Evolutionary conservation across 1,284 basidiomycete genomes (phyloP), one percentile per base, ranked within the genome.

Genomic region (Neonothopanus nambi): DNA sequence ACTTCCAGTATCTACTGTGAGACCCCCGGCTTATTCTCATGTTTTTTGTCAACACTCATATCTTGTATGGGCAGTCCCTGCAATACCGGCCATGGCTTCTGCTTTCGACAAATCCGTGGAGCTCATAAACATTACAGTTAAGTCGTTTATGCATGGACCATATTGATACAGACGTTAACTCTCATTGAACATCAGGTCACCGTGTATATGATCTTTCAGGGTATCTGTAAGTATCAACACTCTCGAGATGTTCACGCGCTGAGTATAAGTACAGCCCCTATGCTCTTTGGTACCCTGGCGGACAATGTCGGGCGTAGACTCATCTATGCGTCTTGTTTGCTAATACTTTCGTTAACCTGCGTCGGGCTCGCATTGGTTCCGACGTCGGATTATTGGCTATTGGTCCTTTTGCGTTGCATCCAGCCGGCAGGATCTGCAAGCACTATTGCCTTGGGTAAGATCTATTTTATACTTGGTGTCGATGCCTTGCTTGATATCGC

Each of bases 71-170:
- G 17, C 18, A 51, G 49, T 54, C 20, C 52, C 52, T 15, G 52
- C 52, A 15, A 85, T 93, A 48, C 89, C 89, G 0, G 74, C 77
- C 2, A 74, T 93, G 24, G 75, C 85, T 0, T 55, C 59, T 4
- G 85, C 75, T 2, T 88, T 93, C 57, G 59, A 83, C 57, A 81
- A 84, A 54, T 80, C 83, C 0, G 75, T 77, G 3, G 86, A 90
- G 59, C 68, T 83, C n/a, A 88, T 91, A 38, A 90, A 91, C 61
- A 63, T 92, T 37, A 88, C 88, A 1, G 85, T 75, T 43, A 33
- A 24, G 43, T 52, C 26, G 2, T 23, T 26, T 11, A 9, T 23
- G 15, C 12, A 15, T 28, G 5, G 15, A 8, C 11, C 3, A 40
- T 26, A 11, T 18, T 23, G 24, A 15, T n/a, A 17, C 18, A 13